phyloP scores from a whole-genome alignment of 148 eudicot species.

The Cornus florida region DNA sequence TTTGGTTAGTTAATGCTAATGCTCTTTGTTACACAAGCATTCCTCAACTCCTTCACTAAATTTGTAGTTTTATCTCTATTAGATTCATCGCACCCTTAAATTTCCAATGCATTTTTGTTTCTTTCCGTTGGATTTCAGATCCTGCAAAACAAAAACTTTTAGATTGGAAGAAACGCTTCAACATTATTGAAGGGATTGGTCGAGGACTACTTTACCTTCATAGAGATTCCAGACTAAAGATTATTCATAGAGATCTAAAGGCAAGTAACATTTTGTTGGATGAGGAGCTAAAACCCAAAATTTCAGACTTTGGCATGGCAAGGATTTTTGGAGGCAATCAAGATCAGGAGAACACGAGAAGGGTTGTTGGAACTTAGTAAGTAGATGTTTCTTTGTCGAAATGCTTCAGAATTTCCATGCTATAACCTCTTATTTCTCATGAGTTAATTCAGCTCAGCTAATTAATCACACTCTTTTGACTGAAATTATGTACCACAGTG shows the following conservation, averaged over 20 bases:
- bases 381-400: constrained; percentile 1
- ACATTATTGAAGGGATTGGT: constrained; percentile 35
- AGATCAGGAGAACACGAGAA: constrained; percentile 29
- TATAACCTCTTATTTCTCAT: neutral
- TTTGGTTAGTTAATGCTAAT: constrained; percentile 28
- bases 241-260: constrained; percentile 50
- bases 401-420: neutral
- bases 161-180: constrained; percentile 32
- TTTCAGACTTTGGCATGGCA: constrained; percentile 44
- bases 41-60: neutral
- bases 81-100: neutral
- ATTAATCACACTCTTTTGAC: neutral
- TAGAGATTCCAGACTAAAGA: constrained; percentile 43
- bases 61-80: neutral
- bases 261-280: constrained; percentile 45
- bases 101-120: neutral
- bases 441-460: neutral
- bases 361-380: constrained; percentile 47
- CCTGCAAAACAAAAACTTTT: neutral
- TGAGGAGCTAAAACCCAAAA: constrained; percentile 35
- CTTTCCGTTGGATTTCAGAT: constrained; percentile 8
- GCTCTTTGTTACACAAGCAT: neutral
- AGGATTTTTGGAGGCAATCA: constrained; percentile 32
- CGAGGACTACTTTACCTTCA: constrained; percentile 52
- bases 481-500: constrained; percentile 21